These are phyloP conservation scores for Sporothrix brunneoviolacea DNA, from an alignment of 2,329 filamentous ascomycete genomes.

Conservation along the genomic window DNA sequence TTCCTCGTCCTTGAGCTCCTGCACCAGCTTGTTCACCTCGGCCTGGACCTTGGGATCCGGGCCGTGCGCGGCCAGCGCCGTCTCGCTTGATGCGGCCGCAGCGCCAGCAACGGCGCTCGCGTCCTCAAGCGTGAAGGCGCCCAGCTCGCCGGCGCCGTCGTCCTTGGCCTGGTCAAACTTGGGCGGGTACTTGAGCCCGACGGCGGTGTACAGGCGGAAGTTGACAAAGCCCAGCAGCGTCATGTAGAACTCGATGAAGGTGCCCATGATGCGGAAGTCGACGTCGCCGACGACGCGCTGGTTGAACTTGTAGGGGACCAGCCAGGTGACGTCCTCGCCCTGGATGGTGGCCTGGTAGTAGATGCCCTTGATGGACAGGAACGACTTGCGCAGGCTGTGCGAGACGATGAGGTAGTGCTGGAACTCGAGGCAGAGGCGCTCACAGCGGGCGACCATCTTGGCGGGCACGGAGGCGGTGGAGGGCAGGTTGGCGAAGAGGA, in stretches of 20 bases:
- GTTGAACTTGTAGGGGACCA: constrained; percentile 97
- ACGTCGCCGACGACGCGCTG: constrained; percentile 90
- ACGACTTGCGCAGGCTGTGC: constrained; percentile 87
- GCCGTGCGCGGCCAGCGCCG: constrained; percentile 31
- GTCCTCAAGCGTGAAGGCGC: constrained; percentile 84
- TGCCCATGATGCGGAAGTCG: constrained; percentile 98
- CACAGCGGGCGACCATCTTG: constrained; percentile 93
- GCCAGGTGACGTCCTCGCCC: constrained; percentile 93
- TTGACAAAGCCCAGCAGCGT: constrained; percentile 94
- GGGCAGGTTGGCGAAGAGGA: constrained; percentile 93
- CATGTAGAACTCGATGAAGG: constrained; percentile 98
- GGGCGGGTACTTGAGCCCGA: constrained; percentile 90
- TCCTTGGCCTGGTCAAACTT: constrained; percentile 86
- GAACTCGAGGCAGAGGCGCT: constrained; percentile 89
- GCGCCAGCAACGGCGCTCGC: constrained; percentile 49
- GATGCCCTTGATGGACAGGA: constrained; percentile 97
- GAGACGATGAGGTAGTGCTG: constrained; percentile 95
- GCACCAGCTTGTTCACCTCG: constrained; percentile 62
- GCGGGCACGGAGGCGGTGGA: constrained; percentile 83
- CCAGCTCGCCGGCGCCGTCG: constrained; percentile 81
- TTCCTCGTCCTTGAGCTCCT: constrained; percentile 51
- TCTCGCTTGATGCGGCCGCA: constrained; percentile 38
- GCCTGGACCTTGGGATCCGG: constrained; percentile 58
- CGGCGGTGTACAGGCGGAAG: constrained; percentile 84
- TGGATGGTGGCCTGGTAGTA: constrained; percentile 98